Evolutionary conservation across 208 protist species (phyloP).

Genomic region (Leishmania braziliensis): DNA sequence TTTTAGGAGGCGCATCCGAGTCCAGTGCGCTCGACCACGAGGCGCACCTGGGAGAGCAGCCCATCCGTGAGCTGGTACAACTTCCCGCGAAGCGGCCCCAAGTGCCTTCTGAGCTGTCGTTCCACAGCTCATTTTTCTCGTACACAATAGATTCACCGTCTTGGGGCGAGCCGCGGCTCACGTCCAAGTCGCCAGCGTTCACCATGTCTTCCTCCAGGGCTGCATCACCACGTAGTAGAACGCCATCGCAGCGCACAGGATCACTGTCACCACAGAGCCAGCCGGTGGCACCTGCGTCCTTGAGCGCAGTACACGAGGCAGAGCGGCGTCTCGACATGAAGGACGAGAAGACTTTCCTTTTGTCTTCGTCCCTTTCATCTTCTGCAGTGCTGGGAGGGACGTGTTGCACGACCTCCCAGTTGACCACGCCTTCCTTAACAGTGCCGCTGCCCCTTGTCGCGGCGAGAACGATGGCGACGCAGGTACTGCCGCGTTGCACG

Average conservation of each 20-base stretch:
- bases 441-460: not conserved
- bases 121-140: slow-evolving; percentile 15
- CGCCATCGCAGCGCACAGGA: not conserved
- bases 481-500: not conserved
- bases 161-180: not conserved
- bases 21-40: not conserved
- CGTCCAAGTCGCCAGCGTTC: not conserved
- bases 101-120: not conserved
- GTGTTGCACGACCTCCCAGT: not conserved
- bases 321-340: not conserved
- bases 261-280: not conserved
- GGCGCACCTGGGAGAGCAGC: not conserved
- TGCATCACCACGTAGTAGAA: not conserved
- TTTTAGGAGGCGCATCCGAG: not conserved
- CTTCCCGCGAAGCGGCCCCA: not conserved
- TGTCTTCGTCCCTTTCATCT: not conserved
- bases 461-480: slow-evolving; percentile 2
- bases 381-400: not conserved
- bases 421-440: not conserved
- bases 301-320: not conserved
- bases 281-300: not conserved
- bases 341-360: not conserved
- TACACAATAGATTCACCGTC: not conserved
- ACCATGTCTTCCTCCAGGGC: not conserved
- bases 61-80: not conserved